Evolutionary conservation across 192 early-diverging fungal species (phyloP), one percentile per base, ranked within the genome.

Genomic region (Spizellomyces punctatus): DNA sequence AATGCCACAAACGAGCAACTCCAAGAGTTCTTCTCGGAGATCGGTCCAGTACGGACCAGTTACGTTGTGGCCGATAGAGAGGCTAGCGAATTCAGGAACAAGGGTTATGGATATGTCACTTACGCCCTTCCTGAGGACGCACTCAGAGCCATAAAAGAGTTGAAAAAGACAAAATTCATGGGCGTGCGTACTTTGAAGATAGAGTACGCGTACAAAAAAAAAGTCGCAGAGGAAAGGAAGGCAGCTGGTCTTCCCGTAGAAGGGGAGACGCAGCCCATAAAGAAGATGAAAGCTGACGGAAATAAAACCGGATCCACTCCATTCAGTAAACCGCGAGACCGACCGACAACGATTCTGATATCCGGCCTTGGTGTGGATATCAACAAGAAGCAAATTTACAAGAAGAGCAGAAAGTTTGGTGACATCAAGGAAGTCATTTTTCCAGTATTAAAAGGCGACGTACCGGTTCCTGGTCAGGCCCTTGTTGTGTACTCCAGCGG

Each of bases 91-190:
- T 81, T 82, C 19, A 77, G 79, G 64, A 95, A 94, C 78, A 91
- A 87, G 54, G 96, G 96, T 7, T 97, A 88, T 79, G 96, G 96
- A 16, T 98, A 93, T 79, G 95, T 98, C 6, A 89, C 94, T 71
- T 98, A 89, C 74, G 91, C 89, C 4, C 60, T 94, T 43, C 78
- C 82, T 22, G 90, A 93, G 50, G 94, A 94, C 80, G 93, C 95
- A 3, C 78, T 86, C 41, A 81, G 85, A 27, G 96, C 96, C 3
- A 61, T 98, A 41, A 78, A 83, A 36, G 89, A 92, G 60, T 82
- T 98, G 10, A 85, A 90, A 50, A 83, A 89, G 43, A 79, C 72
- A 10, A 90, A 92, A 74, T 98, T 98, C 77, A 75, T 83, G 66
- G 91, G 83, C 17, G 70, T 86, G 63, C 76, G 89, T 56, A 88